Evolutionary conservation across 2,329 filamentous ascomycete genomes (phyloP), one percentile per base, ranked within the genome.

Genomic region (Phoma herbarum): DNA sequence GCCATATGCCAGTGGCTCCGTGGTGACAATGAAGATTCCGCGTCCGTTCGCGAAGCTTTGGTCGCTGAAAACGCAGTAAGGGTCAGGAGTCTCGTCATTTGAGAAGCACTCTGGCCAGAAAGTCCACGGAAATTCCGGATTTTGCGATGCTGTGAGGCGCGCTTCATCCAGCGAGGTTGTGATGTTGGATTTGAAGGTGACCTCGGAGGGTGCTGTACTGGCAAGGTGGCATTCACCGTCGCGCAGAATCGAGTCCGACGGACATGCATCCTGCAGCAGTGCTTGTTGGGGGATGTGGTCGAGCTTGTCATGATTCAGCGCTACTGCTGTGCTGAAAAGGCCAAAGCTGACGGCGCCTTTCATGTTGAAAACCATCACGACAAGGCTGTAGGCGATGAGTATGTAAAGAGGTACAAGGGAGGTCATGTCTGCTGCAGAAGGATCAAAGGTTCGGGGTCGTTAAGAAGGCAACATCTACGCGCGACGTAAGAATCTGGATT

Each of bases 61-160:
- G 42, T 71, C 57, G 42, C 60, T 67, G 59, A 75, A 76, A 31
- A 73, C 65, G 50, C 74, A 76, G 29, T 70, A 66, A 1, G 73
- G 67, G 4, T 72, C 69, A 23, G 60, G 42, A 14, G 57, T 66
- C 20, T 71, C 55, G 10, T 71, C 66, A 26, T 62, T 71, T 1
- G 69, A 62, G 48, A 70, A 75, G 49, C 74, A 75, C 52, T 75
- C 66, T 0, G 74, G 74, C 67, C 68, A 71, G 47, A 69, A 72
- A 0, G 72, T 71, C 74, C 74, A 76, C 2, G 71, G 73, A 37
- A 73, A 74, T 42, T 72, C 50, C 8, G 60, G 47, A 7, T 57
- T 20, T 35, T 64, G 47, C 29, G 66, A 60, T 8, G 70, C 71
- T n/a, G 60, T 35, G 7, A 33, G 46, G 12, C 67, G 64, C 16